Evolutionary conservation across 306 rosid genomes (phyloP).

Genomic region (Delonix regia): DNA sequence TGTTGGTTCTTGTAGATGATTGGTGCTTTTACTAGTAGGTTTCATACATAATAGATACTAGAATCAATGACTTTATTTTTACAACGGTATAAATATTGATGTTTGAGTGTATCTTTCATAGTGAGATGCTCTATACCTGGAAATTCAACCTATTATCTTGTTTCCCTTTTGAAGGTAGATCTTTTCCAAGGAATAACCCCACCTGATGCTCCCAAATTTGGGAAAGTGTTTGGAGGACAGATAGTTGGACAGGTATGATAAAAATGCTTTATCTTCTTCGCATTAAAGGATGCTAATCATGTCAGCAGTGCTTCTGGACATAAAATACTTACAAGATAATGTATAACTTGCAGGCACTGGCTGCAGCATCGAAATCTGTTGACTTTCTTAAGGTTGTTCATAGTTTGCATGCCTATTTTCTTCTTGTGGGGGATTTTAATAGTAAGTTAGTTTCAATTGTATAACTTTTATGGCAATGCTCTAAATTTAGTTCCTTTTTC

Average conservation of each 20-base stretch:
- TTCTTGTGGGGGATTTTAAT: conserved; percentile 82
- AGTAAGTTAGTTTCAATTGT: conserved; percentile 58
- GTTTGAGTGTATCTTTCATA: conserved; percentile 25
- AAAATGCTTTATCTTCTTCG: conserved; percentile 28
- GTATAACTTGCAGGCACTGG: conserved; percentile 73
- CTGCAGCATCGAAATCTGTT: conserved; percentile 97
- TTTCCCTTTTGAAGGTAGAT: conserved; percentile 62
- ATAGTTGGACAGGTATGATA: conserved; percentile 82
- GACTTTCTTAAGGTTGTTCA: conserved; percentile 86
- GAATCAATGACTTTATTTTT: background rate
- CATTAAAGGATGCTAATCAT: conserved; percentile 23
- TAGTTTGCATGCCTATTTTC: conserved; percentile 88
- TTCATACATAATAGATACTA: background rate
- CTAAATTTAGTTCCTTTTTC: background rate
- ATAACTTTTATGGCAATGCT: conserved; percentile 31
- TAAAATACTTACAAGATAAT: conserved; percentile 33
- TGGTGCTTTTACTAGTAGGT: background rate
- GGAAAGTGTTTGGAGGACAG: conserved; percentile 95
- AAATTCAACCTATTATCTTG: conserved; percentile 21
- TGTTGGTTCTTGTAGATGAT: background rate
- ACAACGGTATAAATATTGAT: background rate
- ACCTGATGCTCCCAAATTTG: conserved; percentile 78
- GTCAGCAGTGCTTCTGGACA: conserved; percentile 30
- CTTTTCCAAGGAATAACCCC: conserved; percentile 86
- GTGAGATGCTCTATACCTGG: background rate